Percentiles rank a stretch among this genome's conserved stretches.
These are phyloP conservation scores for Termitomyces sp. DNA, from an alignment of 768 basidiomycete genomes.

Conservation along the genomic window DNA sequence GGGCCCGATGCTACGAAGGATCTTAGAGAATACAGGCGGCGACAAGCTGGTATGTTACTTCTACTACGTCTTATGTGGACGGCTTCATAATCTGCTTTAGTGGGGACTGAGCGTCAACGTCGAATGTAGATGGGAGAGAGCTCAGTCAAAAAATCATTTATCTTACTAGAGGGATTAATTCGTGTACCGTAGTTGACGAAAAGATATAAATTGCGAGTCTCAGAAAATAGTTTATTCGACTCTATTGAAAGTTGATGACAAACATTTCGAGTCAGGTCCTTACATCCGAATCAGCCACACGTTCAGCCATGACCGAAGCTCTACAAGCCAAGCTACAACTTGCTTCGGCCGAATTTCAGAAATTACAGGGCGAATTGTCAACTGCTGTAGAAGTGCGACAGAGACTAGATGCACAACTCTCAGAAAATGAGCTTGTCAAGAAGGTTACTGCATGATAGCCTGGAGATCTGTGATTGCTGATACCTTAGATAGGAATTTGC, in stretches of 20 bases:
- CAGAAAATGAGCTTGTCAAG: constrained; percentile 89
- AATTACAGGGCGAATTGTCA: constrained; percentile 70
- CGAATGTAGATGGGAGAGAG: constrained; percentile 40
- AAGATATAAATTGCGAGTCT: not conserved
- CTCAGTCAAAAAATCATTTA: not conserved
- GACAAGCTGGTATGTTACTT: constrained; percentile 48
- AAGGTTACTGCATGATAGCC: constrained; percentile 44
- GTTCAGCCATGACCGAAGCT: constrained; percentile 24
- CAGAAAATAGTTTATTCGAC: too few relatives aligned
- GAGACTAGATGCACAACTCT: constrained; percentile 82
- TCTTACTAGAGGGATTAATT: not conserved
- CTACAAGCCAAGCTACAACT: constrained; percentile 57
- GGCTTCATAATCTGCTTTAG: constrained; percentile 22
- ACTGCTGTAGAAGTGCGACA: constrained; percentile 76
- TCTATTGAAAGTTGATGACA: constrained; percentile 2
- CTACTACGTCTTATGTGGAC: not conserved
- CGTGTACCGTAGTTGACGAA: not conserved
- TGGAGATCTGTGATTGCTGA: not conserved
- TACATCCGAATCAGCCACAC: not conserved
- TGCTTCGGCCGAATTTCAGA: constrained; percentile 72
- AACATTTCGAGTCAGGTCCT: not conserved
- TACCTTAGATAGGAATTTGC: constrained; percentile 68
- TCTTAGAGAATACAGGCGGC: constrained; percentile 72
- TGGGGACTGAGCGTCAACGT: constrained; percentile 60
- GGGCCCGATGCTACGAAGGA: constrained; percentile 82